phyloP scores from a whole-genome alignment of 352 stramenopile species.

The Phytopythium mirpurense region DNA sequence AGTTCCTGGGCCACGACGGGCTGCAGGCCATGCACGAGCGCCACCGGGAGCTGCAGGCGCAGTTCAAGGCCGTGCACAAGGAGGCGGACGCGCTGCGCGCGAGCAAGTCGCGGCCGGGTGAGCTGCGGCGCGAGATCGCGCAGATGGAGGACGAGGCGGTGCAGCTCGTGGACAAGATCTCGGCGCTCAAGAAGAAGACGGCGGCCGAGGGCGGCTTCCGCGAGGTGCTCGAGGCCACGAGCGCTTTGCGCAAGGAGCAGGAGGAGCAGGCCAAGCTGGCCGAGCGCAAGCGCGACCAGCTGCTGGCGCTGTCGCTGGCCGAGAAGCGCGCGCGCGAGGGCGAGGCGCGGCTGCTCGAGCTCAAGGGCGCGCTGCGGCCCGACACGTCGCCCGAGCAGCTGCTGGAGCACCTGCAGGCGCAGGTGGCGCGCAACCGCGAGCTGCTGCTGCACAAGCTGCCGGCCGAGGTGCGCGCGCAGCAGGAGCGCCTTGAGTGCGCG shows the following conservation, averaged over 20 bases:
- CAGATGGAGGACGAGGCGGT: constrained; percentile 90
- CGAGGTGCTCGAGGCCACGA: constrained; percentile 89
- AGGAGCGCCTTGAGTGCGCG: constrained; percentile 73
- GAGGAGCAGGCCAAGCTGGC: constrained; percentile 91
- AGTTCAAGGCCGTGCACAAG: constrained; percentile 92
- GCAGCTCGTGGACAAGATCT: constrained; percentile 91
- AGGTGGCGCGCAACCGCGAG: constrained; percentile 76
- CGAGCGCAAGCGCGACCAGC: constrained; percentile 87
- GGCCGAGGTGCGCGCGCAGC: constrained; percentile 63
- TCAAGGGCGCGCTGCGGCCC: constrained; percentile 65
- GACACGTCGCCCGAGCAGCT: constrained; percentile 83
- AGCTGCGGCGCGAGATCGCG: constrained; percentile 88
- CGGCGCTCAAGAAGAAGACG: constrained; percentile 86
- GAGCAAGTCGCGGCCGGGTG: constrained; percentile 71
- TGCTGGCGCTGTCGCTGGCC: constrained; percentile 76
- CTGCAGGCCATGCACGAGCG: constrained; percentile 83
- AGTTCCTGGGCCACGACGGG: constrained; percentile 89
- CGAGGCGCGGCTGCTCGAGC: constrained; percentile 62
- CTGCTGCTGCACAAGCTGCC: constrained; percentile 70
- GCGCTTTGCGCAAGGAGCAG: constrained; percentile 89
- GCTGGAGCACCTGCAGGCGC: constrained; percentile 74
- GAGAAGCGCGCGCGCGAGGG: constrained; percentile 77
- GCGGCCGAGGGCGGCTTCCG: constrained; percentile 73
- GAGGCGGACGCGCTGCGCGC: constrained; percentile 79
- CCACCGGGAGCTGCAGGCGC: constrained; percentile 91